A percentile compares a stretch with the other conserved stretches of the same genome.
These are phyloP conservation scores for Rutstroemia sp. DNA, from an alignment of 2,329 filamentous ascomycete species.

Conservation along the genomic window DNA sequence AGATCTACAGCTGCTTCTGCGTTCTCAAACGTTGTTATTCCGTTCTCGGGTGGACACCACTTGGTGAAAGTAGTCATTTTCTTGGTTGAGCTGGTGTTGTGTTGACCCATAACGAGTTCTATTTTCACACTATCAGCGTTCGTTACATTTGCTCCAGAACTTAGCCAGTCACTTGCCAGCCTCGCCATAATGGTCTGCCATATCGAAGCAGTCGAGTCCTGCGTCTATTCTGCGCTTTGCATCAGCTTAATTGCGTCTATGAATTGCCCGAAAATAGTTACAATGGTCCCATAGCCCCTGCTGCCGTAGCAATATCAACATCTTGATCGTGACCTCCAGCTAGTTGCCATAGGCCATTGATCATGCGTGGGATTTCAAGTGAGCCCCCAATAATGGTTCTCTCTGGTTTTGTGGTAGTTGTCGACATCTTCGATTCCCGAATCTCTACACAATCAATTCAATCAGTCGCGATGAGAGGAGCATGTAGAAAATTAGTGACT, in stretches of 20 bases:
- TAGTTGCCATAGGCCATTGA: conserved; percentile 15
- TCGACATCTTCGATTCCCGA: too few relatives aligned
- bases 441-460: too few relatives aligned
- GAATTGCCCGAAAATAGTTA: neutral
- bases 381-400: conserved; percentile 1
- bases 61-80: conserved; percentile 19
- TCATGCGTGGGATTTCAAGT: conserved; percentile 13
- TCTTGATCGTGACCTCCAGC: conserved; percentile 15
- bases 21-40: conserved; percentile 10
- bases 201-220: conserved; percentile 14
- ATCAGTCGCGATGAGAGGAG: too few relatives aligned
- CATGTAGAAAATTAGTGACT: too few relatives aligned
- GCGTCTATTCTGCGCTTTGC: conserved; percentile 1
- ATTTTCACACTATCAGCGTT: neutral
- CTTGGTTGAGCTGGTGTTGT: neutral
- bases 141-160: neutral
- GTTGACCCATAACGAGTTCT: conserved; percentile 12
- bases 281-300: conserved; percentile 12
- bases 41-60: conserved; percentile 22
- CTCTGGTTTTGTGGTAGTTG: neutral
- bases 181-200: conserved; percentile 15
- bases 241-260: neutral
- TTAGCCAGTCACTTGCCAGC: conserved; percentile 1
- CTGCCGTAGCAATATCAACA: conserved; percentile 10
- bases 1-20: conserved; percentile 26